Evolutionary conservation across 805 yeast genomes (phyloP).

Genomic region (Candida manassasensis): DNA sequence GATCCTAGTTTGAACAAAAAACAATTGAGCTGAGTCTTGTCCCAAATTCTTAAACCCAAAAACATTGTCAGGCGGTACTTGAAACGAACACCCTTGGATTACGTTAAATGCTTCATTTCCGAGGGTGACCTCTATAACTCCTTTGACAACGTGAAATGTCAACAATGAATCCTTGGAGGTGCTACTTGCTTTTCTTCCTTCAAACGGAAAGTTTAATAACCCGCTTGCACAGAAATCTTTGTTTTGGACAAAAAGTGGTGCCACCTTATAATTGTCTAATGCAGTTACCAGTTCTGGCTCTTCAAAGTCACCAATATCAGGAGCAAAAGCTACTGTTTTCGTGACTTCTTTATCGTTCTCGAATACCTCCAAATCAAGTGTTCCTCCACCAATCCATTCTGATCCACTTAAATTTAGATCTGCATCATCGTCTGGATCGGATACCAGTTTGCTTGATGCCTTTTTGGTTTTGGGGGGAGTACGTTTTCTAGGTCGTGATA

Average conservation of each 20-base stretch:
- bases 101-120: conserved; percentile 56
- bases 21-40: conserved; percentile 52
- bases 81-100: conserved; percentile 70
- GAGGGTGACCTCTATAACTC: conserved; percentile 63
- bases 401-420: conserved; percentile 44
- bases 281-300: conserved; percentile 28
- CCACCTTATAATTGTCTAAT: conserved; percentile 51
- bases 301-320: conserved; percentile 44
- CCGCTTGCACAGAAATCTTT: conserved; percentile 70
- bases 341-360: conserved; percentile 36
- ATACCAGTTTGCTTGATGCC: conserved; percentile 6
- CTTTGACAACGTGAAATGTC: conserved; percentile 70
- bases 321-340: conserved; percentile 61
- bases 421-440: conserved; percentile 26
- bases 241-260: conserved; percentile 60
- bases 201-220: conserved; percentile 57
- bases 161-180: conserved; percentile 64
- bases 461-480: conserved; percentile 9
- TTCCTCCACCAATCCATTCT: conserved; percentile 47
- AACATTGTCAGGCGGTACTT: conserved; percentile 72
- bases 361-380: conserved; percentile 44
- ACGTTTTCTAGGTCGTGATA: conserved; percentile 15
- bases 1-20: conserved; percentile 57
- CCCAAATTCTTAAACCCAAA: conserved; percentile 68
- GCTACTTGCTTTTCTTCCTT: conserved; percentile 56